Evolutionary conservation across 2,329 filamentous ascomycete species (phyloP).

Genomic region (Venturia nashicola): DNA sequence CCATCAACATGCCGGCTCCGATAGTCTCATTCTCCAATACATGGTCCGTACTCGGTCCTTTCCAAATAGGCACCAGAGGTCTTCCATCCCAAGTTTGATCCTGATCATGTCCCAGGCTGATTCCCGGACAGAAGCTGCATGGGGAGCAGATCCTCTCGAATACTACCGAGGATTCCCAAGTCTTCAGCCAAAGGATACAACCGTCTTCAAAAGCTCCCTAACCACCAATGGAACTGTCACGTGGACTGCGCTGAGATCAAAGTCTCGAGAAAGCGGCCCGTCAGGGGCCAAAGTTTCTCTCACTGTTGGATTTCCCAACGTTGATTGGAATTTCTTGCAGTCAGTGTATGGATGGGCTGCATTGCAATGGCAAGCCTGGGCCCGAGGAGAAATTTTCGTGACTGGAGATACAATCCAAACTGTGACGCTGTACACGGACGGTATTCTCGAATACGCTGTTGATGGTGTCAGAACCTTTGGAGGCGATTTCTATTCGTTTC

Average conservation of each 20-base stretch:
- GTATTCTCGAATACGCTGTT: conserved; percentile 41
- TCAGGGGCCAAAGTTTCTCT: conserved; percentile 26
- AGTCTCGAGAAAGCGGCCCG: conserved; percentile 15
- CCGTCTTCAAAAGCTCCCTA: conserved; percentile 38
- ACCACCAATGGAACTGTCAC: conserved; percentile 35
- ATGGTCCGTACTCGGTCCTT: conserved; percentile 45
- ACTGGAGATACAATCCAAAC: conserved; percentile 17
- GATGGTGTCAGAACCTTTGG: conserved; percentile 42
- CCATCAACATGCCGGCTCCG: background rate
- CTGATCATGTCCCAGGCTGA: conserved; percentile 14
- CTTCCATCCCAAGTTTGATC: conserved; percentile 12
- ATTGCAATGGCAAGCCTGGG: conserved; percentile 47
- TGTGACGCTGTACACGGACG: conserved; percentile 33
- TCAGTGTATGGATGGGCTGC: conserved; percentile 47
- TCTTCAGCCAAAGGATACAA: conserved; percentile 29
- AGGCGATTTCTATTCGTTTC: conserved; percentile 43
- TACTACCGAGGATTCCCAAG: conserved; percentile 38
- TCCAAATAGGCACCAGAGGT: conserved; percentile 47
- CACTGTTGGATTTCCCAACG: conserved; percentile 32
- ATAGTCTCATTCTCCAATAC: conserved; percentile 21
- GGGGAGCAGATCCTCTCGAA: conserved; percentile 47
- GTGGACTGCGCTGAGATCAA: conserved; percentile 33
- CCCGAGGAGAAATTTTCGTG: conserved; percentile 36
- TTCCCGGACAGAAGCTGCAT: conserved; percentile 36
- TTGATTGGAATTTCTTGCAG: conserved; percentile 43